Evolutionary conservation across 2,329 filamentous ascomycete species (phyloP).

Genomic region (Ceratocystis albifundus): DNA sequence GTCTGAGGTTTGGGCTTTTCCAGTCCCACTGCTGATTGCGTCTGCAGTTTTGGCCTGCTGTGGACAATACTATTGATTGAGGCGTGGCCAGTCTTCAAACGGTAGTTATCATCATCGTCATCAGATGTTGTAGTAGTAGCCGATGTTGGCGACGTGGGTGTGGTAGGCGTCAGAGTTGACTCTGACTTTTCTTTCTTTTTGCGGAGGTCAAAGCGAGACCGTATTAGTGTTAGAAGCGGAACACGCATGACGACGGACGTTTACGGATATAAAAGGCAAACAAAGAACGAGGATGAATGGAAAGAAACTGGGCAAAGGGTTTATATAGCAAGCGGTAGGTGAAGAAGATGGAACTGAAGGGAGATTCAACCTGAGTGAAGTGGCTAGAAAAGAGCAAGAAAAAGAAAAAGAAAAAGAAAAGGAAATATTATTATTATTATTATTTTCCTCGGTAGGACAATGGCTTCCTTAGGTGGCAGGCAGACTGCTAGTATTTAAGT

Average conservation of each 20-base stretch:
- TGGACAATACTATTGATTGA: background rate
- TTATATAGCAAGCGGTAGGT: background rate
- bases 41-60: background rate
- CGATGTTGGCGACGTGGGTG: background rate
- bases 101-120: background rate
- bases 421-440: too few relatives aligned
- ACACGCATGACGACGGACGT: slow-evolving; percentile 1
- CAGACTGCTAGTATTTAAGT: background rate
- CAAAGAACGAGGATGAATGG: background rate
- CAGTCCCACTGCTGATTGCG: background rate
- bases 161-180: background rate
- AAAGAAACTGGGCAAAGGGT: background rate
- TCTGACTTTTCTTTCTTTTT: slow-evolving; percentile 10
- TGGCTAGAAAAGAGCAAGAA: too few relatives aligned
- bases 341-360: background rate
- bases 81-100: background rate
- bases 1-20: background rate
- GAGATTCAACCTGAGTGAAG: too few relatives aligned
- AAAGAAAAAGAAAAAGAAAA: too few relatives aligned
- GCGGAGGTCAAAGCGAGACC: slow-evolving; percentile 9
- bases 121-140: background rate
- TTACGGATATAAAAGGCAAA: background rate
- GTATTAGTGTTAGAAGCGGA: slow-evolving; percentile 11
- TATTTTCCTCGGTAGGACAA: too few relatives aligned
- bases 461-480: background rate